Conservation (phyloP, 805 yeast genomes). For the Pichia cabralensis region DNA sequence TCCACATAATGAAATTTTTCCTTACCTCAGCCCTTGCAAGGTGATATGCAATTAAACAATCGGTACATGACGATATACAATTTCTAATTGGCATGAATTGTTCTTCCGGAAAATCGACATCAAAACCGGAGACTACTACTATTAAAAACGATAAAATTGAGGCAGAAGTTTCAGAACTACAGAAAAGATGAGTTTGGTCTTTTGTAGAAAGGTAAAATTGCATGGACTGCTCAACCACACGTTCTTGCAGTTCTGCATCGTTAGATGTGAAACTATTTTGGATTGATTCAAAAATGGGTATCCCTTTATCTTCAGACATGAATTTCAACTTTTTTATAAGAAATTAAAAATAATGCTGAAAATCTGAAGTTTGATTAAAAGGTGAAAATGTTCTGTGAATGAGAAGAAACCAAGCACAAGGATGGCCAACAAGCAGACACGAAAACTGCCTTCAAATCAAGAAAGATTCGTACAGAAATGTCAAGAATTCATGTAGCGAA, state of each 20-base stretch:
- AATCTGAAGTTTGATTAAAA: too few species aligned
- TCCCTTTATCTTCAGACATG: too few species aligned
- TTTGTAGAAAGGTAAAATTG: conserved; percentile 9
- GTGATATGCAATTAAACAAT: conserved; percentile 46
- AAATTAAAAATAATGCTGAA: too few species aligned
- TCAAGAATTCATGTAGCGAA: too few species aligned
- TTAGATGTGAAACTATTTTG: too few species aligned
- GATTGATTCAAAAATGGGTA: too few species aligned
- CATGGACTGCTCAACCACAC: conserved; percentile 32
- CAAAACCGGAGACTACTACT: conserved; percentile 11
- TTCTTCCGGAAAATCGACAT: conserved; percentile 25
- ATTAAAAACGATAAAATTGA: conserved; percentile 8
- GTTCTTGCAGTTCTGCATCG: conserved; percentile 13
- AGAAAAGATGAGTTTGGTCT: conserved; percentile 29
- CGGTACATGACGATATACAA: conserved; percentile 38
- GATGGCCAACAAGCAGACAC: too few species aligned
- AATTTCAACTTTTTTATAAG: too few species aligned
- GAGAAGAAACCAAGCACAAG: too few species aligned
- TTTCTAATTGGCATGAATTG: conserved; percentile 10
- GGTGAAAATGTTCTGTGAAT: too few species aligned
- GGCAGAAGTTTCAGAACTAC: conserved; percentile 8
- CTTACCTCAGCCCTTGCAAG: conserved; percentile 41
- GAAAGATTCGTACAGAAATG: too few species aligned
- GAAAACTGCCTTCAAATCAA: too few species aligned
- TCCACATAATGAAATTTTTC: conserved; percentile 39